These are phyloP conservation scores for Pseudovirgaria hyperparasitica DNA, from an alignment of 2,329 filamentous ascomycete genomes.

Conservation along the genomic window DNA sequence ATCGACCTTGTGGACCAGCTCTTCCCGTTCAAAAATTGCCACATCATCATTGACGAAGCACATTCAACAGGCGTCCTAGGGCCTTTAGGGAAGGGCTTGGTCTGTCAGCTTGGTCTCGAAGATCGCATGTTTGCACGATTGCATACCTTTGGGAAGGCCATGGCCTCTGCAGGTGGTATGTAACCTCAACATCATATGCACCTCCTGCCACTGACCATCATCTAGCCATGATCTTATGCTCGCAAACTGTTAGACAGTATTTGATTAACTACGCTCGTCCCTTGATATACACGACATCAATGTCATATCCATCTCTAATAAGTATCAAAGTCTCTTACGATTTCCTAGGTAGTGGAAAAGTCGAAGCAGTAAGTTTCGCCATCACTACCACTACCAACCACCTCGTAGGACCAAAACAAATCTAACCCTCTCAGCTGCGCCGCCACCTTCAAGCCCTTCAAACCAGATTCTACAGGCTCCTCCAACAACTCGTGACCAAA, in stretches of 20 bases:
- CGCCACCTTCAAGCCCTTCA: conserved; percentile 11
- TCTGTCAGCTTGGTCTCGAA: conserved; percentile 44
- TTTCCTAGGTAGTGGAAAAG: conserved; percentile 12
- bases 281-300: conserved; percentile 29
- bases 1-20: conserved; percentile 42
- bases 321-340: conserved; percentile 24
- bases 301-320: conserved; percentile 28
- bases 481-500: conserved; percentile 7
- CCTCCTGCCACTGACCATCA: conserved; percentile 2
- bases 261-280: conserved; percentile 26
- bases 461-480: conserved; percentile 10
- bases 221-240: conserved; percentile 19
- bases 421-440: conserved; percentile 6
- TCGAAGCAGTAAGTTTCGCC: conserved; percentile 7
- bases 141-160: conserved; percentile 55
- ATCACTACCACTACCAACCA: neutral
- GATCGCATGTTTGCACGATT: conserved; percentile 43
- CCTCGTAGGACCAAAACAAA: neutral
- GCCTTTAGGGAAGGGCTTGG: conserved; percentile 42
- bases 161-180: conserved; percentile 47
- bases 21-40: conserved; percentile 45
- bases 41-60: conserved; percentile 56
- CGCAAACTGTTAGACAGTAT: conserved; percentile 16
- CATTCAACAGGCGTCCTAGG: conserved; percentile 53
- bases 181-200: neutral